phyloP scores from a whole-genome alignment of 1,139 yeast species.

The Arxiozyma heterogenica region DNA sequence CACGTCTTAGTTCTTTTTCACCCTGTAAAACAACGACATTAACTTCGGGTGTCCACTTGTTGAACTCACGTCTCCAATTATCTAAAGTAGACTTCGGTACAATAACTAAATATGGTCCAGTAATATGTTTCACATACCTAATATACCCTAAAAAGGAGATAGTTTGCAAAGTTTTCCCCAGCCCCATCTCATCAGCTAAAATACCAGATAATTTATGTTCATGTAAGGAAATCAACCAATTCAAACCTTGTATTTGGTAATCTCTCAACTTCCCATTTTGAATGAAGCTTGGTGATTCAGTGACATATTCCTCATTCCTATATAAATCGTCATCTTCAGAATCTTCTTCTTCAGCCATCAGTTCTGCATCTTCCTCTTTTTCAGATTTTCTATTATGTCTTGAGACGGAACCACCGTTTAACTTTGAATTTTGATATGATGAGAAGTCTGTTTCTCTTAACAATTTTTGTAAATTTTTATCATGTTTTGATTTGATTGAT shows the following conservation, averaged over 20 bases:
- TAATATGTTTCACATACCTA: constrained; percentile 48
- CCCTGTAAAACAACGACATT: constrained; percentile 62
- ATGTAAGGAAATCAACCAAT: constrained; percentile 79
- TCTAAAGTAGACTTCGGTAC: constrained; percentile 76
- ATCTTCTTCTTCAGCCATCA: constrained; percentile 46
- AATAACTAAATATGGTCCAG: constrained; percentile 66
- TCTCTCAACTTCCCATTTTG: constrained; percentile 54
- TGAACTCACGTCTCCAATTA: constrained; percentile 72
- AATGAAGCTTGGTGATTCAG: constrained; percentile 54
- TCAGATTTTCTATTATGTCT: constrained; percentile 51
- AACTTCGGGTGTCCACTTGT: constrained; percentile 73
- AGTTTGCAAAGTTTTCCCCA: constrained; percentile 92
- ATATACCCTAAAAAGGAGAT: constrained; percentile 73
- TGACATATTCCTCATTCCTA: constrained; percentile 21
- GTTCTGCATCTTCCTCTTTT: constrained; percentile 63
- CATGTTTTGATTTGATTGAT: constrained; percentile 55
- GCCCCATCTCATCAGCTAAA: constrained; percentile 96
- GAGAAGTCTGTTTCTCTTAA: constrained; percentile 19
- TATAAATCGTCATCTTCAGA: constrained; percentile 28
- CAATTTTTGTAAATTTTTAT: constrained; percentile 44
- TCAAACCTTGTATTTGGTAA: constrained; percentile 88
- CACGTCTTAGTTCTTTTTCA: constrained; percentile 55
- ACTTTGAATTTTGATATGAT: not conserved
- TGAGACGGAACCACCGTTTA: constrained; percentile 16
- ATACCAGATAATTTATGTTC: constrained; percentile 85